Evolutionary conservation across 2,329 filamentous ascomycete species (phyloP).

Genomic region (Ilyonectria mors-panacis): DNA sequence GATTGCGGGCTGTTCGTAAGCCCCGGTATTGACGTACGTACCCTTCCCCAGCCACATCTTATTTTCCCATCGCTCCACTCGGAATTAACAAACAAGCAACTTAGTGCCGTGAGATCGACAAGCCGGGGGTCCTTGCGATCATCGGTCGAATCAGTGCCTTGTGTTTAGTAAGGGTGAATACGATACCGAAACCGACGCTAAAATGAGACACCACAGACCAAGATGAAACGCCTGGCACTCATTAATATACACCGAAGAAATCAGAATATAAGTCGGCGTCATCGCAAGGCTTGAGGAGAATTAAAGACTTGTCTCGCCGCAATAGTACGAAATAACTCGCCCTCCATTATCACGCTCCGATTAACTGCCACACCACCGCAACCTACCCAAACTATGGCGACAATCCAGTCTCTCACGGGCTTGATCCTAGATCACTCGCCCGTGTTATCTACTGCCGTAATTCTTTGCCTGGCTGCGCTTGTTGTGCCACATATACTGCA

Average conservation of each 20-base stretch:
- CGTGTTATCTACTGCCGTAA: slow-evolving; percentile 2
- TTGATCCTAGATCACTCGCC: slow-evolving; percentile 17
- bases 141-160: neutral
- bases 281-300: neutral
- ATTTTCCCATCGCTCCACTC: neutral
- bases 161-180: slow-evolving; percentile 7
- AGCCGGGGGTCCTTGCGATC: neutral
- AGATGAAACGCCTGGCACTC: neutral
- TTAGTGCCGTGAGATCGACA: slow-evolving; percentile 1
- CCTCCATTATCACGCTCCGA: neutral
- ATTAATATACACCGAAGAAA: neutral
- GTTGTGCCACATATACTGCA: neutral
- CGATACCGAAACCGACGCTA: slow-evolving; percentile 21
- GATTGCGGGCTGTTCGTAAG: neutral
- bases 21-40: neutral
- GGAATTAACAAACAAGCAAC: neutral
- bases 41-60: neutral
- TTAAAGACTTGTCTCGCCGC: neutral
- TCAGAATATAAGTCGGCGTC: neutral
- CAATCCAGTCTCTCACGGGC: slow-evolving; percentile 4
- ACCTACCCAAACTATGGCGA: slow-evolving; percentile 15
- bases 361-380: neutral
- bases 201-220: neutral
- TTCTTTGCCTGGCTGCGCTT: neutral
- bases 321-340: neutral